A percentile compares a stretch with the other conserved stretches of the same genome.
phyloP scores from a whole-genome alignment of 768 basidiomycete genomes.

The Butyriboletus loyo region DNA sequence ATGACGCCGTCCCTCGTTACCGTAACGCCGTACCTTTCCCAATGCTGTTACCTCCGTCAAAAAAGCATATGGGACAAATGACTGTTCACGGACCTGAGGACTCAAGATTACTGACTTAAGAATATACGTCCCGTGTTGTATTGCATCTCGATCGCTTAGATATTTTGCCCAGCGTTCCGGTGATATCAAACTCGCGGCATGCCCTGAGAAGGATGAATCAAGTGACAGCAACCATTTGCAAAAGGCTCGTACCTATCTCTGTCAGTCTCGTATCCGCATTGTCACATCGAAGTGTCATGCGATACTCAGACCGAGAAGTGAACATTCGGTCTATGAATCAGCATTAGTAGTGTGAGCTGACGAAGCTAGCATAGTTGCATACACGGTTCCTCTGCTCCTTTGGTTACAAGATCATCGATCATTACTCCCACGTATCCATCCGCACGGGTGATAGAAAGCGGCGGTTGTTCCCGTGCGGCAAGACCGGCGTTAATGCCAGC shows the following conservation, averaged over 20 bases:
- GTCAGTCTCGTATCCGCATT: conserved; percentile 87
- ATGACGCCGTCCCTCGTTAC: conserved; percentile 41
- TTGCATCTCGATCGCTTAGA: conserved; percentile 29
- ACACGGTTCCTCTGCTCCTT: conserved; percentile 93
- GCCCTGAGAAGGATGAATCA: conserved; percentile 29
- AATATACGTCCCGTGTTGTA: conserved; percentile 34
- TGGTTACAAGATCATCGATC: conserved; percentile 87
- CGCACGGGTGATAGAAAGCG: conserved; percentile 71
- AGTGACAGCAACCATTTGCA: neutral
- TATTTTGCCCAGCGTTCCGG: conserved; percentile 44
- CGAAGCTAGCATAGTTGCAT: conserved; percentile 10
- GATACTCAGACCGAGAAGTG: conserved; percentile 86
- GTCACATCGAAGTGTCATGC: conserved; percentile 83
- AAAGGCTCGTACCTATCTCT: conserved; percentile 51
- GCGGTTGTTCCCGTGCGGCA: conserved; percentile 49
- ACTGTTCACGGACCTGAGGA: conserved; percentile 36
- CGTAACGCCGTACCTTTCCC: conserved; percentile 41
- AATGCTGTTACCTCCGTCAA: conserved; percentile 30
- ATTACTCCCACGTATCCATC: conserved; percentile 88
- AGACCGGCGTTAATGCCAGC: conserved; percentile 89
- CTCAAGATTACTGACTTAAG: conserved; percentile 35
- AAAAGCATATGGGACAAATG: neutral
- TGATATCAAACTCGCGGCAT: conserved; percentile 40
- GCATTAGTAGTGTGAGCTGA: neutral
- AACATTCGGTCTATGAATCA: conserved; percentile 79